Evolutionary conservation across 768 basidiomycete species (phyloP), one percentile per base, ranked within the genome.

Genomic region (Neoboletus brunneissimus): DNA sequence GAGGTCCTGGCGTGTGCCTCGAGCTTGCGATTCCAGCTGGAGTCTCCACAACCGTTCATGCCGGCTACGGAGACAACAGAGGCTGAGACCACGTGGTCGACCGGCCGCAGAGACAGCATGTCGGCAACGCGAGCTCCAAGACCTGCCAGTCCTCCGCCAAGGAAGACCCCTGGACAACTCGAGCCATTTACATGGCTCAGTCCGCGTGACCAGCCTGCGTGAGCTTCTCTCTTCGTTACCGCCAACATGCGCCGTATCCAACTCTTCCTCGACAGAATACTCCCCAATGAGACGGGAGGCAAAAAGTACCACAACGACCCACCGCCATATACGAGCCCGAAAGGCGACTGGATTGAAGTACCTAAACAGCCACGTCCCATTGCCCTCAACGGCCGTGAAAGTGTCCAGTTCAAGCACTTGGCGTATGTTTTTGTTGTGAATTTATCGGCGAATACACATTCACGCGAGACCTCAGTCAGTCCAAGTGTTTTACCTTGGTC

Each of bases 401-500:
- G 15, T 1, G 56, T 67, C 18, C 66, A 67, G 45, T 53, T 59
- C 34, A 41, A 56, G 9, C n/a, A 61, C 38, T 47, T 67, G 10
- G 27, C 46, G 66, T 68, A 54, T 4, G 66, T 61, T 18, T 40
- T 45, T 31, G 13, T 42, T 41, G 12, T 10, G 32, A 50, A 45
- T 18, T 5, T 16, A 40, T 4, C 7, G 10, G 11, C 20, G 45
- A 55, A 15, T 10, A 45, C 11, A 15, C 4, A 13, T 18, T 67
- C 18, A 67, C 23, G 16, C 12, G n/a, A 23, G 29, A 5, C 10
- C 51, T 15, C 13, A 67, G 66, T 49, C 57, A 53, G 11, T 52
- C 66, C 46, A 59, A 66, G 8, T 68, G 50, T 49, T 66, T 68
- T 20, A 29, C 55, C 27, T 56, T 67, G 56, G 53, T 67, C 27